Base-by-base conservation (phyloP, 257 asterid genomes). In the Przewalskia tangutica region DNA sequence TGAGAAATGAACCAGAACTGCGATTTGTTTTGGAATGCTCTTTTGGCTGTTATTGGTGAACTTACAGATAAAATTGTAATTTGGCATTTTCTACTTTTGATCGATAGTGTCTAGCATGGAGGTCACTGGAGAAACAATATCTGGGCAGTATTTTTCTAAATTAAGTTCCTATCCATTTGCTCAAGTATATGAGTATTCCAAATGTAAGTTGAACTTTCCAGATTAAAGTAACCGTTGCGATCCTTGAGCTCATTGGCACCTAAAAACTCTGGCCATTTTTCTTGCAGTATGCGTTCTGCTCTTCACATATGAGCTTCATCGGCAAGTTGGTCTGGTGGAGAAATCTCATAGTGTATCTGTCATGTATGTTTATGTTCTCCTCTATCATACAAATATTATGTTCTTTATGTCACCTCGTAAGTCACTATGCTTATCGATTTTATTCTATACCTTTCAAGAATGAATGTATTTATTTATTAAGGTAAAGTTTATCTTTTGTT, bases 271-370 rank as follows among this genome's bases (percentile, higher is more conserved):
- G 34, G 13, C 9, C n/a, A 79, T 56, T 79, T 65, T 64, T 16
- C 82, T 83, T 84, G 85, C 90, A 95, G 99, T 95, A 20, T 92
- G 93, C 85, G 48, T 95, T 73, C 84, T 95, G 67, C 94, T 92
- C 73, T 95, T 93, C 85, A 80, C 99, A 7, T 94, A 93, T 75
- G 99, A 95, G 91, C 97, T 95, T 83, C 98, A 92, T 87, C 90
- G 88, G 76, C 92, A 87, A 86, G 84, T 89, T 86, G 84, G 80
- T n/a, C 83, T 82, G 23, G 65, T 51, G 83, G 89, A 82, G 85
- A 91, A 90, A 85, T 89, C 92, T 73, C 92, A 50, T 44, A 90
- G 84, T 77, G 77, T 94, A 80, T 91, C 99, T 55, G 89, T 92
- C 48, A 80, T 92, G 99, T 95, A 90, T 18, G 91, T 80, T 51